phyloP scores from a whole-genome alignment of 2,329 filamentous ascomycete species.

The Alternaria novae-zelandiae region DNA sequence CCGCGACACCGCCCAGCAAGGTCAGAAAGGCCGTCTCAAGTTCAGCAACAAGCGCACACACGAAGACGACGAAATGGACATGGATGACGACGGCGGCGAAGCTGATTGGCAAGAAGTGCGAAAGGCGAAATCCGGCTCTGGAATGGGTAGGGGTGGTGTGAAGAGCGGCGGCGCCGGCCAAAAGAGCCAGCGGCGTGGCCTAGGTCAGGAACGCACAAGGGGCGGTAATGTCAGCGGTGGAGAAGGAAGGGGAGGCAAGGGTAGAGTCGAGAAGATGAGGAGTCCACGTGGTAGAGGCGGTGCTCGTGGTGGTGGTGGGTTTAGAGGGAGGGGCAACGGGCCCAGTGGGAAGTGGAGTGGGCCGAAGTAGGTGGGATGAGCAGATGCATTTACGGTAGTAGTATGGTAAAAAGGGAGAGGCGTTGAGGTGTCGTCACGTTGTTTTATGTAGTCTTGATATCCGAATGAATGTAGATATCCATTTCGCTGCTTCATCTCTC shows the following conservation, averaged over 20 bases:
- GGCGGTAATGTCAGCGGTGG: constrained; percentile 28
- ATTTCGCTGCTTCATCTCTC: neutral
- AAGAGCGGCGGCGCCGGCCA: constrained; percentile 26
- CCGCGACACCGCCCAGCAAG: constrained; percentile 63
- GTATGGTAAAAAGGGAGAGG: constrained; percentile 4
- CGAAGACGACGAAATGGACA: constrained; percentile 55
- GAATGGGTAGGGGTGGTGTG: constrained; percentile 33
- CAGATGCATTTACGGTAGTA: neutral
- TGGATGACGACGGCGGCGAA: constrained; percentile 51
- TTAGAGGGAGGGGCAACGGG: constrained; percentile 11
- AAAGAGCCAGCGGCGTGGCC: constrained; percentile 41
- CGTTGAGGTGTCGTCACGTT: neutral
- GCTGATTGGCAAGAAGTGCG: constrained; percentile 41
- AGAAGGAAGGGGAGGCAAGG: constrained; percentile 26
- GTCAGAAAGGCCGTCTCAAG: constrained; percentile 66
- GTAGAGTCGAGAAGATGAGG: constrained; percentile 15
- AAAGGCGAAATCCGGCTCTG: constrained; percentile 44
- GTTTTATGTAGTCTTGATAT: neutral
- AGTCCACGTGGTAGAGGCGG: constrained; percentile 15
- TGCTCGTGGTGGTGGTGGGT: constrained; percentile 17
- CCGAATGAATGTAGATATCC: neutral
- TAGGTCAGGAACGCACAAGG: constrained; percentile 47
- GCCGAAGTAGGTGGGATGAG: constrained; percentile 6
- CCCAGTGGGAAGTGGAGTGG: constrained; percentile 13
- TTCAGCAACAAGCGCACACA: constrained; percentile 60